Conservation (phyloP, 2,329 filamentous ascomycete species). For the Westerdykella ornata region DNA sequence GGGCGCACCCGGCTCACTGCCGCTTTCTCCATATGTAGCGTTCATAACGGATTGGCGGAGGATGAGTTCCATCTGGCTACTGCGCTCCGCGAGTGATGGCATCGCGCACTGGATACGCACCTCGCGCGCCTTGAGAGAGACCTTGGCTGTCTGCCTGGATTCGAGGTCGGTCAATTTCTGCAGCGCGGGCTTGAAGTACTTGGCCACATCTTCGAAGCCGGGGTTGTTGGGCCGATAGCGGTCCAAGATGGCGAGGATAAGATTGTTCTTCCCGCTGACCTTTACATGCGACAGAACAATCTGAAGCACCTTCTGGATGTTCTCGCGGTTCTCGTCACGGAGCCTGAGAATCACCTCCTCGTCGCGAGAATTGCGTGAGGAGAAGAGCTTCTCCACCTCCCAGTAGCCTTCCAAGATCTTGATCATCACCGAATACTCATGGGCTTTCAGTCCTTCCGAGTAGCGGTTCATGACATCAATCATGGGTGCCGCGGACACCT, state of each 20-base stretch:
- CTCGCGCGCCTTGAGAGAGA: conserved; percentile 93
- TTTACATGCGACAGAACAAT: conserved; percentile 90
- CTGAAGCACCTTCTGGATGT: conserved; percentile 75
- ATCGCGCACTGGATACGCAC: conserved; percentile 95
- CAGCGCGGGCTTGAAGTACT: conserved; percentile 75
- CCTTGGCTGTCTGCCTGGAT: conserved; percentile 81
- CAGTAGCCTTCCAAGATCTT: conserved; percentile 75
- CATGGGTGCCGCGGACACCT: conserved; percentile 66
- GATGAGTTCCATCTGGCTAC: conserved; percentile 97
- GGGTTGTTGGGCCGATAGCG: conserved; percentile 95
- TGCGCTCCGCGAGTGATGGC: conserved; percentile 90
- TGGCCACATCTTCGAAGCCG: conserved; percentile 77
- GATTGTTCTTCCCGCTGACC: conserved; percentile 86
- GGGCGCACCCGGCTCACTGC: conserved; percentile 92
- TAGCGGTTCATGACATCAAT: conserved; percentile 73
- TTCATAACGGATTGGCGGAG: conserved; percentile 91
- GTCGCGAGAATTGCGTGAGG: conserved; percentile 74
- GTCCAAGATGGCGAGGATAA: conserved; percentile 84
- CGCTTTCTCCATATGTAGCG: conserved; percentile 94
- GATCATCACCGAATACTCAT: conserved; percentile 79
- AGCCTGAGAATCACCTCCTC: conserved; percentile 91
- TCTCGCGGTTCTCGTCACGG: conserved; percentile 93
- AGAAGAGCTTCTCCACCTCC: conserved; percentile 80
- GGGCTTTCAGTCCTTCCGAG: conserved; percentile 77
- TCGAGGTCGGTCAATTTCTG: conserved; percentile 87